Percentiles rank a stretch among this genome's conserved stretches.
Evolutionary conservation across 2,329 filamentous ascomycete genomes (phyloP).

Genomic region (Alternaria incomplexa): DNA sequence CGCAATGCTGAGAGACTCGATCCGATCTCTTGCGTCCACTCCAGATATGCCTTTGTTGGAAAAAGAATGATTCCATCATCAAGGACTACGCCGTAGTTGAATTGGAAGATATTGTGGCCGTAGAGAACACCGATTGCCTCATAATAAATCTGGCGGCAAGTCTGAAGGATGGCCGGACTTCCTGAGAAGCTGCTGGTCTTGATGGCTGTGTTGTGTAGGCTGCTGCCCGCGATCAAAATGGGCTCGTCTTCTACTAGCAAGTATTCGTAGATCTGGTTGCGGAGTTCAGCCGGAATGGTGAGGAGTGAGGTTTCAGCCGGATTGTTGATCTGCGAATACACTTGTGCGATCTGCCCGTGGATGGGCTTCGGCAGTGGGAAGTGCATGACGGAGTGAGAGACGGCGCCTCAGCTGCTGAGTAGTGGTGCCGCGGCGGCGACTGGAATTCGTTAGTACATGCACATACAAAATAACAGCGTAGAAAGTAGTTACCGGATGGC

Average conservation of each 20-base stretch:
- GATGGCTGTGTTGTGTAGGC: too few species aligned
- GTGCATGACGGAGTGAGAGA: background rate
- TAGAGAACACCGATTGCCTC: background rate
- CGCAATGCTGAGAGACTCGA: background rate
- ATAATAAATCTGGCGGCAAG: background rate
- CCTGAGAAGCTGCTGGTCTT: accelerated
- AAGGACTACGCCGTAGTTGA: too few species aligned
- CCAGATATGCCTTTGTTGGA: too few species aligned
- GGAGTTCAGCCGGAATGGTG: background rate
- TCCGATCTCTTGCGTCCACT: background rate
- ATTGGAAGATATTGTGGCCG: accelerated
- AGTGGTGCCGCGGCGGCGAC: background rate
- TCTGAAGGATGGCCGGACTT: background rate
- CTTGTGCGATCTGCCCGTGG: background rate
- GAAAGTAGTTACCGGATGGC: accelerated
- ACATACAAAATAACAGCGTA: background rate
- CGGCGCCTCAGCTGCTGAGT: background rate
- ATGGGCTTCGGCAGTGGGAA: background rate
- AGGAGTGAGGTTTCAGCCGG: background rate
- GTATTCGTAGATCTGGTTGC: background rate
- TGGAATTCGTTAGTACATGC: background rate
- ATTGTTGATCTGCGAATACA: background rate
- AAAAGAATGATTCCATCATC: too few species aligned
- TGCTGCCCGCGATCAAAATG: too few species aligned
- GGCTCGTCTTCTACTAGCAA: accelerated